Conservation (phyloP, 2,329 filamentous ascomycete genomes). For the Arthrobotrys conoides region DNA sequence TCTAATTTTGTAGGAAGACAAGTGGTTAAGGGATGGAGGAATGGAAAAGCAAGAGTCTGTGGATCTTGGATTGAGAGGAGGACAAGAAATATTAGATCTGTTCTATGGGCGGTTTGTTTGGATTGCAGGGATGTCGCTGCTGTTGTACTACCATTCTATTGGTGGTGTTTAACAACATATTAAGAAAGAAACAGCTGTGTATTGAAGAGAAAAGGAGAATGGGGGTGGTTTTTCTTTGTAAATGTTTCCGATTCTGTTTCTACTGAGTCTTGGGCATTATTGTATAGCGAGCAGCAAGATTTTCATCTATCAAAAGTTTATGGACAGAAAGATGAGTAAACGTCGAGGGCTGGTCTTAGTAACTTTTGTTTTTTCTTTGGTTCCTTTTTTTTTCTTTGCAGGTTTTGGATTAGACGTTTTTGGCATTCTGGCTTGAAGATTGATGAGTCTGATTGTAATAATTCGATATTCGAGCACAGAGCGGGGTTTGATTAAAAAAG, state of each 20-base stretch:
- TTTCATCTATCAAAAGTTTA: slow-evolving; percentile 13
- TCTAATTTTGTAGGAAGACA: slow-evolving; percentile 43
- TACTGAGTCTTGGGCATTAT: slow-evolving; percentile 12
- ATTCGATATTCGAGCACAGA: slow-evolving; percentile 12
- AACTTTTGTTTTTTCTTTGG: neutral
- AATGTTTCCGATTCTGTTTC: slow-evolving; percentile 22
- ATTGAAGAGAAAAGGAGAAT: neutral
- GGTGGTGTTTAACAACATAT: slow-evolving; percentile 52
- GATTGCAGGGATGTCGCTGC: slow-evolving; percentile 44
- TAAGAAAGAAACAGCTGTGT: neutral
- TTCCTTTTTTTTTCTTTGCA: neutral
- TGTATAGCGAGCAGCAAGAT: slow-evolving; percentile 9
- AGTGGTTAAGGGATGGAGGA: slow-evolving; percentile 52
- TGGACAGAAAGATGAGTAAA: neutral
- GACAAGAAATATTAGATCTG: slow-evolving; percentile 25
- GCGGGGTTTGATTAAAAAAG: slow-evolving; percentile 3
- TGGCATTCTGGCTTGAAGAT: slow-evolving; percentile 10
- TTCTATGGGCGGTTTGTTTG: slow-evolving; percentile 38
- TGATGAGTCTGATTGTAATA: slow-evolving; percentile 20
- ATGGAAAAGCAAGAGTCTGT: slow-evolving; percentile 32
- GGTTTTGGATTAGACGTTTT: slow-evolving; percentile 15
- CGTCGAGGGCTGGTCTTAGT: neutral
- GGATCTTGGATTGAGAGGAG: slow-evolving; percentile 43
- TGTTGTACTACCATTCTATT: slow-evolving; percentile 47
- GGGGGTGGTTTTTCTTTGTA: slow-evolving; percentile 11